phyloP scores from a whole-genome alignment of 1,284 basidiomycete species.

The Sphagnurus paluster region DNA sequence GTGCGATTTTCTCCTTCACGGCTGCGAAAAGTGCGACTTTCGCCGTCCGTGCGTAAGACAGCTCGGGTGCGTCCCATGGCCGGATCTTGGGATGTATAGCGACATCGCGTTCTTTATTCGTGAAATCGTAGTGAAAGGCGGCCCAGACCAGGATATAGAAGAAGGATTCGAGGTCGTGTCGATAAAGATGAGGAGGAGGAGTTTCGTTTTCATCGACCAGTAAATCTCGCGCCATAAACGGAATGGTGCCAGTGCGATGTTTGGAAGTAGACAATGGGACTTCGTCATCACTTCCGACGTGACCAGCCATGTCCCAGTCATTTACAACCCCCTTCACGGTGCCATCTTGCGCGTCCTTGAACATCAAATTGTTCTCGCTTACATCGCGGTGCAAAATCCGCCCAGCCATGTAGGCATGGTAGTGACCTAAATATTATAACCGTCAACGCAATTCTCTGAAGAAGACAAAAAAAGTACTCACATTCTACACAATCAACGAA shows the following conservation, averaged over 20 bases:
- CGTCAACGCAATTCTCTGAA: background rate
- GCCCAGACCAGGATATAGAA: constrained; percentile 10
- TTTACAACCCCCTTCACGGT: background rate
- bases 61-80: too few species aligned
- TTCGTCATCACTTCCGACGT: background rate
- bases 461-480: constrained; percentile 3
- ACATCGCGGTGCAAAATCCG: constrained; percentile 18
- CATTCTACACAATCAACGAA: constrained; percentile 21
- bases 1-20: too few species aligned
- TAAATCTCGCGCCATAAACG: constrained; percentile 8
- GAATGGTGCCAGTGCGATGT: constrained; percentile 7
- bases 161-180: constrained; percentile 10
- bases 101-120: background rate
- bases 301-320: constrained; percentile 9
- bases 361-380: constrained; percentile 14
- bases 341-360: background rate
- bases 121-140: constrained; percentile 5
- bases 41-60: too few species aligned
- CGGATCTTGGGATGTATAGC: background rate
- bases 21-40: too few species aligned
- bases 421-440: constrained; percentile 12
- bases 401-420: constrained; percentile 15
- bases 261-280: background rate
- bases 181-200: constrained; percentile 7
- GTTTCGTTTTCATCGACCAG: background rate